Base-by-base conservation (phyloP, 352 stramenopile species). In the Phytophthora litchii region DNA sequence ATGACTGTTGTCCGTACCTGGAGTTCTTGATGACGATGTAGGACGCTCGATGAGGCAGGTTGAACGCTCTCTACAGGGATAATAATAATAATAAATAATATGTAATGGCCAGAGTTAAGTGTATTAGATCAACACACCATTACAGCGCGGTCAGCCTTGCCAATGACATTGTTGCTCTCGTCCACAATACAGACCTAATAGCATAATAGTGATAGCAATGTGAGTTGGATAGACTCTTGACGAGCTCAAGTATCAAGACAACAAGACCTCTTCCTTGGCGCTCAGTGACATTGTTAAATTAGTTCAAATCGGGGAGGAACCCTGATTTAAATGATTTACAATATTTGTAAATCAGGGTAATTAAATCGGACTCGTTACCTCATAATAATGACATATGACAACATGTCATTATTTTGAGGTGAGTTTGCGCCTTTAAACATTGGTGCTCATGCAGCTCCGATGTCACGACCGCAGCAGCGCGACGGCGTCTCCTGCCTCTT, bases 1-100 rank as follows among this genome's bases (percentile, higher is more conserved):
- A 5, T 27, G 23, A 27, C 3, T 5, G 5, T 27, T 27, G 23
- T 12, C 36, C 27, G 13, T 41, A 89, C 83, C 67, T 86, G 13
- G 75, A 79, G 38, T 91, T 92, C 55, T 89, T 89, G 55, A 95
- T 85, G 36, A 94, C 80, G 45, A 96, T 92, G 60, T 94, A 96
- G 17, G 84, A 90, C 14, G 88, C 83, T n/a, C 86, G 87, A 38
- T 92, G 83, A 10, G 85, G 85, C 34, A 94, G 67, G 32, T 91
- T 88, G 61, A 88, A 94, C 19, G 81, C 70, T 14, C 83, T 77
- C 85, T 94, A 38, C 4, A 27, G 7, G 21, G 21, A 19, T 27
- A 27, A 27, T 27, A 49, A 29, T 5, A 27, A 27, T 5, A 27
- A 5, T 27, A 5, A 27, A 27, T 27, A 27, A 5, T 27, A 48